Conservation (phyloP, 495 filamentous ascomycete genomes). For the Penicillium alfredii region DNA sequence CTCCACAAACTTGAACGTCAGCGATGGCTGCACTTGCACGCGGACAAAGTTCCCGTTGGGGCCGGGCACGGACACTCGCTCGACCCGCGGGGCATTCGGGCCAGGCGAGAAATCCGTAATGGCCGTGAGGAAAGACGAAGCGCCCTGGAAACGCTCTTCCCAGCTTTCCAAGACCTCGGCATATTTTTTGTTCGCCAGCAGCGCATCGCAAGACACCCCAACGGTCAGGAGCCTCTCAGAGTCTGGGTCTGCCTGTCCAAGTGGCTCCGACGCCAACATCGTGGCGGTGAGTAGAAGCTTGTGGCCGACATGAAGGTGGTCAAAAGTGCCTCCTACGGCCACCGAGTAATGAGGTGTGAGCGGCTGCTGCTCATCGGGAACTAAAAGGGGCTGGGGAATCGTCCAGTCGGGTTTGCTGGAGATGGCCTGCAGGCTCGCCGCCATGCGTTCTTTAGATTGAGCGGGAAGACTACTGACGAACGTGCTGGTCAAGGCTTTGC, state of each 20-base stretch:
- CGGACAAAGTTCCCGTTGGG: conserved; percentile 48
- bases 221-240: conserved; percentile 56
- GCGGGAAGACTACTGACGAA: conserved; percentile 24
- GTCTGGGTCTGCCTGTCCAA: conserved; percentile 16
- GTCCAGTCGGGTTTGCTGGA: conserved; percentile 27
- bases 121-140: conserved; percentile 63
- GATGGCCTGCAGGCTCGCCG: conserved; percentile 23
- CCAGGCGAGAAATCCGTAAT: conserved; percentile 54
- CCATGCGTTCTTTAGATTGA: conserved; percentile 13
- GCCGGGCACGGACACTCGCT: conserved; percentile 34
- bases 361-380: conserved; percentile 17
- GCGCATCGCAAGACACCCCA: conserved; percentile 80
- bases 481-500: conserved; percentile 34
- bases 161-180: conserved; percentile 73
- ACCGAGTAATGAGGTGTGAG: conserved; percentile 48
- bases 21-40: conserved; percentile 37
- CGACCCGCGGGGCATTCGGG: conserved; percentile 21
- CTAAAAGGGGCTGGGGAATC: conserved; percentile 15
- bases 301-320: conserved; percentile 94
- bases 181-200: conserved; percentile 84
- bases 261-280: conserved; percentile 58
- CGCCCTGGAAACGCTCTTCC: conserved; percentile 61
- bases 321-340: conserved; percentile 91
- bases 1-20: conserved; percentile 66
- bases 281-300: conserved; percentile 86